phyloP scores from a whole-genome alignment of 2,329 filamentous ascomycete species.

The Sordariomycetes sp. region DNA sequence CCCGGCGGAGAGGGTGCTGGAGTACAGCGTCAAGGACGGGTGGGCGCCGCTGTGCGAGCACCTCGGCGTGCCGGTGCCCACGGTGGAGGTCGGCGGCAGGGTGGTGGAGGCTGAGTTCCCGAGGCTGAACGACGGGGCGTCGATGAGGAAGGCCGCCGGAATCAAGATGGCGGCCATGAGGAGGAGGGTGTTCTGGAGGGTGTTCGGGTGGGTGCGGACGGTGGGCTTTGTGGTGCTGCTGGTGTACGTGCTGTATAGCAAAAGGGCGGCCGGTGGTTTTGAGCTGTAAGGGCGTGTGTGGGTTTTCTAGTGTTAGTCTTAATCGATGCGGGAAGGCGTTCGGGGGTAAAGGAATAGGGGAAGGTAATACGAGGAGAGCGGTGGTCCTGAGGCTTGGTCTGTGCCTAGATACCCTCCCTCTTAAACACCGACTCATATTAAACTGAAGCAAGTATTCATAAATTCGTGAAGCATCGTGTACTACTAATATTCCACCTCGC shows the following conservation, averaged over 20 bases:
- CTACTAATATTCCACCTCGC: too few species aligned
- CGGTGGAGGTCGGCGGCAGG: constrained; percentile 8
- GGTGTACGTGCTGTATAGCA: constrained; percentile 1
- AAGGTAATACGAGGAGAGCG: too few species aligned
- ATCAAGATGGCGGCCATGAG: constrained; percentile 8
- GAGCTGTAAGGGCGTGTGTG: not conserved
- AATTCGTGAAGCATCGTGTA: too few species aligned
- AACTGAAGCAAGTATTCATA: too few species aligned
- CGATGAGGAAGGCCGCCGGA: constrained; percentile 5
- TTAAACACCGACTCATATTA: too few species aligned
- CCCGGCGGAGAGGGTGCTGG: constrained; percentile 20
- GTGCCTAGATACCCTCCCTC: too few species aligned
- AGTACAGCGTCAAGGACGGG: constrained; percentile 26
- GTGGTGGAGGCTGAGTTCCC: constrained; percentile 11
- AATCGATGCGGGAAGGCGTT: too few species aligned
- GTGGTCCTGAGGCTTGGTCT: too few species aligned
- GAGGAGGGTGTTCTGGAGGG: constrained; percentile 8
- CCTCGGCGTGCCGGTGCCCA: constrained; percentile 24
- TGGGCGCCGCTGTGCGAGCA: constrained; percentile 30
- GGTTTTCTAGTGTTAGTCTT: not conserved
- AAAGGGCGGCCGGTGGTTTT: not conserved
- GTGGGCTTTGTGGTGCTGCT: constrained; percentile 3
- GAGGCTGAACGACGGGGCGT: constrained; percentile 10
- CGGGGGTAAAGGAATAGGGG: too few species aligned
- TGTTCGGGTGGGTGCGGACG: constrained; percentile 7